Base-by-base conservation (phyloP, 805 yeast species). In the Yarrowia phangngaensis region DNA sequence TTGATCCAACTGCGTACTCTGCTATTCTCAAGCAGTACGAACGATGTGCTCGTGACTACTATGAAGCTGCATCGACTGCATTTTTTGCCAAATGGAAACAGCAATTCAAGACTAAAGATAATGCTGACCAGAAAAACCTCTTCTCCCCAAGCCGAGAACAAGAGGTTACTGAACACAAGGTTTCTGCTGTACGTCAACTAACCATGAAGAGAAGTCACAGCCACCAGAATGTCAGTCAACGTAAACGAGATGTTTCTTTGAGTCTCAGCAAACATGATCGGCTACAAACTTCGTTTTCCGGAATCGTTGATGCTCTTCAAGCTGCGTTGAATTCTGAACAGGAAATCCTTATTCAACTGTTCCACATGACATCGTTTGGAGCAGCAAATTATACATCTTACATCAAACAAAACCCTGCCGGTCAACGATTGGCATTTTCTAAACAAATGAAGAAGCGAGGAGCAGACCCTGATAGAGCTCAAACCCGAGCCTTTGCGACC, bases 1-100 rank as follows among this genome's bases (percentile, higher is more conserved):
- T 77, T 4, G 76, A 83, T 2, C 63, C 65, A 0, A 63, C 63
- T 2, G 72, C 74, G 4, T 84, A 73, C 60, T 52, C 61, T 28
- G 64, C 64, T 1, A 60, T 80, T 13, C 52, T 76, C 20, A 63
- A 59, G 4, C 51, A 54, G n/a, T 77, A 77, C 67, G 70, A 69
- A 53, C 51, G 57, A 7, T 54, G 54, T 3, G 64, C 69, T 13
- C 60, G 61, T 20, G 54, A 55, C 6, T 60, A 65, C 23, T 75
- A 71, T 56, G 64, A 69, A 34, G 57, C 55, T 3, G 58, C 64
- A 2, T 55, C 72, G 22, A 30, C 58, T 2, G 55, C 56, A 0
- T 58, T 65, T 27, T 62, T 64, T 40, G 58, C 56, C 6, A 56
- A 62, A 15, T 59, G 67, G 67, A 52, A 47, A 17, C 53, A 43